A percentile compares a stretch with the other conserved stretches of the same genome.
phyloP scores from a whole-genome alignment of 108 stramenopile species.

The Cyclotella baltica region DNA sequence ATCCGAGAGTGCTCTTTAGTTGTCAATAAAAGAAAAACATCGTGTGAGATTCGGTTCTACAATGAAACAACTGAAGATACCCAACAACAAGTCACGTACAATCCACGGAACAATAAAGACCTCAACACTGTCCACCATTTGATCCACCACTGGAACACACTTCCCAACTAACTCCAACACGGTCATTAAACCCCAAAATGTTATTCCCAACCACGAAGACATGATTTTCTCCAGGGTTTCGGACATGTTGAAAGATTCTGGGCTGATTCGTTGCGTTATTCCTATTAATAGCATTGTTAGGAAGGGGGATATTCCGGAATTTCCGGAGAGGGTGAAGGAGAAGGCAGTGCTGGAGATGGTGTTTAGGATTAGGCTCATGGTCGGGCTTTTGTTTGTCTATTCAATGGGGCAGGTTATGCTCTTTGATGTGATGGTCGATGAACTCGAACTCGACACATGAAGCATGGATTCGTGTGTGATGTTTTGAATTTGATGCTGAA shows the following conservation, averaged over 20 bases:
- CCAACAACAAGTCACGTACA: conserved; percentile 6
- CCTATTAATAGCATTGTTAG: conserved; percentile 60
- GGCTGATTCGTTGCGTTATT: conserved; percentile 25
- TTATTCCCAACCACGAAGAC: conserved; percentile 40
- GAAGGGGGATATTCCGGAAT: conserved; percentile 61
- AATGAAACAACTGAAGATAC: background rate
- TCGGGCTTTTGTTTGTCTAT: background rate
- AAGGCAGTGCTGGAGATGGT: conserved; percentile 43
- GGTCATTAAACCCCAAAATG: conserved; percentile 31
- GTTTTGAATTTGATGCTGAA: background rate
- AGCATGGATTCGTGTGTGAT: background rate
- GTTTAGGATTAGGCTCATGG: conserved; percentile 11
- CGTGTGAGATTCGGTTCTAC: background rate
- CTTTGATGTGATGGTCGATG: background rate
- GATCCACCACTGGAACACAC: conserved; percentile 60
- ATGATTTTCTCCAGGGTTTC: conserved; percentile 51
- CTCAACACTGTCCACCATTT: conserved; percentile 48
- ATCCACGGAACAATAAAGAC: conserved; percentile 56
- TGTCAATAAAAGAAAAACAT: background rate
- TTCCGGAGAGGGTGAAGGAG: conserved; percentile 58
- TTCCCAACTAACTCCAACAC: conserved; percentile 53
- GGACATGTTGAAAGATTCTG: conserved; percentile 46
- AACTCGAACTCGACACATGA: background rate
- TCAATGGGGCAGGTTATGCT: no score
- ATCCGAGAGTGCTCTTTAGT: conserved; percentile 38